Base-by-base conservation (phyloP, 495 filamentous ascomycete species). In the Gamarada debralockiae region DNA sequence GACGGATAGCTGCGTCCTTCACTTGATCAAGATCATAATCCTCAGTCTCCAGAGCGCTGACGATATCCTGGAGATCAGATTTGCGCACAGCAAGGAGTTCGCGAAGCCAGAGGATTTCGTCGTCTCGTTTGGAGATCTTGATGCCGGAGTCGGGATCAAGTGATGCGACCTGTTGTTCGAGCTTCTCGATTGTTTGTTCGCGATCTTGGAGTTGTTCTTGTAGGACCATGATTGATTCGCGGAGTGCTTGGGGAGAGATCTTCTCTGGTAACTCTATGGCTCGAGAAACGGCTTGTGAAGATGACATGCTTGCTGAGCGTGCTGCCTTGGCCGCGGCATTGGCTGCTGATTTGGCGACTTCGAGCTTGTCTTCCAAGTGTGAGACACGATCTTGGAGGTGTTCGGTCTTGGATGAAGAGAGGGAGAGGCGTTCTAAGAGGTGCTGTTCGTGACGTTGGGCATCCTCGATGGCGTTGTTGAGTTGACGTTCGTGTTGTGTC, bases 191-290 rank as follows among this genome's bases (percentile, higher is more conserved):
- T 21, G 79, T 81, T 18, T 81, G 77, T 69, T 97, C 93, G 50
- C 93, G 91, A 62, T 92, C 89, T 62, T 97, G 92, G 39, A 98
- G 80, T 63, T 98, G 93, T 65, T 95, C 92, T 66, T 97, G 95
- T 23, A 98, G 79, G 18, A 96, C 93, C 63, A 95, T 77, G 62
- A 98, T 95, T 6, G 92, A 95, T 68, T 98, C 95, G 21, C 93
- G 86, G 31, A 98, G 79, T 10, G 93, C 93, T 67, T 96, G 90
- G 5, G 91, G 89, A 13, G 90, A 95, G 48, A 95, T 87, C 74
- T 87, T 93, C 62, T 93, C 88, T 0, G 89, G 88, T 20, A 81
- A 67, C 18, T 79, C 73, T 38, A 83, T 67, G 3, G 72, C 75
- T 22, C 72, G 71, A 45, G 67, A 65, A 43, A 65, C 60, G 36